A percentile compares a stretch with the other conserved stretches of the same genome.
phyloP scores from a whole-genome alignment of 495 filamentous ascomycete species.

The Neurospora tetraspora region DNA sequence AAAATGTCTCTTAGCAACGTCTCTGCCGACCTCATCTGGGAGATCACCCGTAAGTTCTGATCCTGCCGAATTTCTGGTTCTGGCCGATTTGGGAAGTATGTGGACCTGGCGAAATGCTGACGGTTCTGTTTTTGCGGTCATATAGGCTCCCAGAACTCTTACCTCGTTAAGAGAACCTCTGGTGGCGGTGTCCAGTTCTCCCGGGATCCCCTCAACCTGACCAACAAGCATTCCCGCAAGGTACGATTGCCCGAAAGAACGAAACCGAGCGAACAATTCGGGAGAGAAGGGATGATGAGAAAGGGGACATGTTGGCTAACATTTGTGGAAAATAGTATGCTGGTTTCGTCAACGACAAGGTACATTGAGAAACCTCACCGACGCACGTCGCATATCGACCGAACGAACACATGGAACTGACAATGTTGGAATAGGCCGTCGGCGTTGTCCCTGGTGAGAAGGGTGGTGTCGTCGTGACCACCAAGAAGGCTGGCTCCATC shows the following conservation, averaged over 20 bases:
- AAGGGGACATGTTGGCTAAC: slow-evolving; percentile 19
- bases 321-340: slow-evolving; percentile 50
- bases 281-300: background rate
- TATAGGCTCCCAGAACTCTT: slow-evolving; percentile 68
- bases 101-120: slow-evolving; percentile 1
- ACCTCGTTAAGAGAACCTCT: slow-evolving; percentile 77
- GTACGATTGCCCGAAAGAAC: slow-evolving; percentile 33
- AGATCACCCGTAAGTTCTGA: slow-evolving; percentile 65
- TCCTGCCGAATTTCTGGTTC: background rate
- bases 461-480: slow-evolving; percentile 62
- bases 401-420: slow-evolving; percentile 14
- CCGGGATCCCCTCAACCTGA: slow-evolving; percentile 81
- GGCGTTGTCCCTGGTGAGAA: slow-evolving; percentile 59
- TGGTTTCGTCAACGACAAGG: slow-evolving; percentile 88
- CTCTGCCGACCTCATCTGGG: slow-evolving; percentile 84
- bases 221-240: slow-evolving; percentile 86
- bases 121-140: slow-evolving; percentile 1
- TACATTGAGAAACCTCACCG: slow-evolving; percentile 31
- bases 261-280: background rate
- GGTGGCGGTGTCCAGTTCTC: slow-evolving; percentile 79
- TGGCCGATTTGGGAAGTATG: background rate
- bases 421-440: slow-evolving; percentile 51
- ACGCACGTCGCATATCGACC: slow-evolving; percentile 1
- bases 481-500: slow-evolving; percentile 66
- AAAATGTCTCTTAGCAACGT: slow-evolving; percentile 49